Conservation (phyloP, 208 protist species). For the Leishmania tarentolae region DNA sequence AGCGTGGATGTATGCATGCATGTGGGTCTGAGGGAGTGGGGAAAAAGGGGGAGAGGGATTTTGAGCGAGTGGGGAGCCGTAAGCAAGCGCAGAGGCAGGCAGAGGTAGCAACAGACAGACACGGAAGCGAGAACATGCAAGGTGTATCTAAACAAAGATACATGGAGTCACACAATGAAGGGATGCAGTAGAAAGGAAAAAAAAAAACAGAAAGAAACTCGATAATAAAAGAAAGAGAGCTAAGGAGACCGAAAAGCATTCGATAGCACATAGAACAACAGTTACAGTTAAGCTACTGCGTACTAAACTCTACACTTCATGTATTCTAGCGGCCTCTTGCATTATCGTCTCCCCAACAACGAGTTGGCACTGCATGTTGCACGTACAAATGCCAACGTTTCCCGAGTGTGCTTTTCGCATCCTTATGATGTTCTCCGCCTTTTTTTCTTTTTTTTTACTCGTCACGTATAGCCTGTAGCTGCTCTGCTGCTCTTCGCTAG, state of each 20-base stretch:
- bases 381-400: not conserved
- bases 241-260: not conserved
- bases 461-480: not conserved
- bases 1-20: not conserved
- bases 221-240: not conserved
- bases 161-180: not conserved
- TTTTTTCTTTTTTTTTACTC: not conserved
- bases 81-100: not conserved
- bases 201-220: not conserved
- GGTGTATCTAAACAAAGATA: not conserved
- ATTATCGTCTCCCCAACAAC: not conserved
- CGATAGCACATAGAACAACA: not conserved
- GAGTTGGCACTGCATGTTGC: not conserved
- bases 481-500: not conserved
- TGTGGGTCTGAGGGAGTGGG: not conserved
- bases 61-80: too few relatives aligned
- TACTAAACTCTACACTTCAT: not conserved
- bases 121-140: not conserved
- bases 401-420: not conserved
- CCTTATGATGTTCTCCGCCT: not conserved
- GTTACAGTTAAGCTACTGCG: not conserved
- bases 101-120: not conserved
- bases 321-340: not conserved
- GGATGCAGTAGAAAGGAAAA: not conserved
- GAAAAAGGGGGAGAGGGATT: not conserved